A percentile compares a stretch with the other conserved stretches of the same genome.
phyloP scores from a whole-genome alignment of 2,329 filamentous ascomycete genomes.

The Stenocarpella maydis region DNA sequence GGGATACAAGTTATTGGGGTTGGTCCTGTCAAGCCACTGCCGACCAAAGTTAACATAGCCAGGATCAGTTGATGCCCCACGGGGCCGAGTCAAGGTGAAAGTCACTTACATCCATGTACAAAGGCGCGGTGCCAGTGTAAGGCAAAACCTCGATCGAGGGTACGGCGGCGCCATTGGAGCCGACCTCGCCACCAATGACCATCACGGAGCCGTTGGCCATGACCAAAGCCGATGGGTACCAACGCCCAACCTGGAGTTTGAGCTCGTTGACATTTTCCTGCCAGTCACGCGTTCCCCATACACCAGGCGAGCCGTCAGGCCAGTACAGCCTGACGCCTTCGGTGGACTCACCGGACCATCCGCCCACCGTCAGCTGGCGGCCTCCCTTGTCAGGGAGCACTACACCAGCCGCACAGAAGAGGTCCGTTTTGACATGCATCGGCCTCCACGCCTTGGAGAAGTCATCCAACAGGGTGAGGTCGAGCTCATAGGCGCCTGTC shows the following conservation, averaged over 20 bases:
- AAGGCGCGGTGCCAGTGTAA: conserved; percentile 50
- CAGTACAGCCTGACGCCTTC: conserved; percentile 64
- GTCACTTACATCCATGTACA: conserved; percentile 50
- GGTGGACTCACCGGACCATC: conserved; percentile 63
- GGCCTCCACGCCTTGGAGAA: conserved; percentile 59
- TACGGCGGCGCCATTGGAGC: conserved; percentile 58
- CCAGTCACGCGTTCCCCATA: conserved; percentile 60
- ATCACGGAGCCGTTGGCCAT: conserved; percentile 66
- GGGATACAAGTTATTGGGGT: conserved; percentile 68
- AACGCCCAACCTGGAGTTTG: conserved; percentile 57
- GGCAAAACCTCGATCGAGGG: conserved; percentile 64
- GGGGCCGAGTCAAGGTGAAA: neutral
- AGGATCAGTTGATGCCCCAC: too few species aligned
- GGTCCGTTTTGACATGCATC: conserved; percentile 64
- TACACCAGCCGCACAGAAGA: conserved; percentile 67
- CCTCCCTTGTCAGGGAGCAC: conserved; percentile 65
- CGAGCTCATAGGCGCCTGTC: conserved; percentile 68
- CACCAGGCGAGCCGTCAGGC: conserved; percentile 60
- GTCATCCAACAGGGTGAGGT: conserved; percentile 54
- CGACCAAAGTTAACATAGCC: neutral
- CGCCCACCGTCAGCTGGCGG: conserved; percentile 65
- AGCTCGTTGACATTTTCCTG: conserved; percentile 59
- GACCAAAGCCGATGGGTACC: conserved; percentile 62
- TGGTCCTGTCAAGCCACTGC: conserved; percentile 59
- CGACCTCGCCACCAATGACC: conserved; percentile 60